Base-by-base conservation (phyloP, 2,329 filamentous ascomycete genomes). In the Graphilbum ipis-grandicollis region DNA sequence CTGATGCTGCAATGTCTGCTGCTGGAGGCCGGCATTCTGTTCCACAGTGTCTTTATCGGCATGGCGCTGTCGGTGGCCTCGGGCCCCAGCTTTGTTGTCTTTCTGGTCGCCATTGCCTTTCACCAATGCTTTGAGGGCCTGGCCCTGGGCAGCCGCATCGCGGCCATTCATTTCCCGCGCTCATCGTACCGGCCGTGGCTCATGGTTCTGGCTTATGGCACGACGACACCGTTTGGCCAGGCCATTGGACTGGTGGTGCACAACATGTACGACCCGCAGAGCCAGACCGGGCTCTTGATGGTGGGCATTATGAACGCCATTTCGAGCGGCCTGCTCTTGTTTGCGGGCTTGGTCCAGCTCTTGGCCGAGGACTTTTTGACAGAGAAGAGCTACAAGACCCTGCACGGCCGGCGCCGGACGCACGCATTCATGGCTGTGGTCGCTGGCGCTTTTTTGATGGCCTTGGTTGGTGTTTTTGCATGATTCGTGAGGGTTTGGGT, bases 121-220 rank as follows among this genome's bases (percentile, higher is more conserved):
- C 82, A 90, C 50, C 80, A 93, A 58, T 84, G 80, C 1, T 93
- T 93, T 45, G 84, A 93, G 58, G 84, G 84, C 2, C 73, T 93
- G 13, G 84, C 84, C 0, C 69, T 93, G 5, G 84, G 84, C 7
- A 80, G 80, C 31, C 79, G 84, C 40, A 93, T 93, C 47, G 80
- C 83, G 0, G 79, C 80, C 9, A 73, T 93, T 21, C 74, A 79
- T 52, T 93, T 94, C 49, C 71, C 80, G 0, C 67, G 68, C 17
- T 67, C 68, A 3, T 88, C 81, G 0, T 58, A 71, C 2, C 79
- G 80, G 34, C 88, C 90, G 0, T 92, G 79, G 79, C 63, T 84
- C 9, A 84, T 85, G 79, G 79, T 81, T 1, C 57, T 85, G 13
- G 77, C 78, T 2, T 85, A 83, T 47, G 79, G 79, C 17, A 64